Percentiles rank a stretch among this genome's conserved stretches.
Evolutionary conservation across 2,329 filamentous ascomycete species (phyloP).

Genomic region (Trichoderma atroviride): DNA sequence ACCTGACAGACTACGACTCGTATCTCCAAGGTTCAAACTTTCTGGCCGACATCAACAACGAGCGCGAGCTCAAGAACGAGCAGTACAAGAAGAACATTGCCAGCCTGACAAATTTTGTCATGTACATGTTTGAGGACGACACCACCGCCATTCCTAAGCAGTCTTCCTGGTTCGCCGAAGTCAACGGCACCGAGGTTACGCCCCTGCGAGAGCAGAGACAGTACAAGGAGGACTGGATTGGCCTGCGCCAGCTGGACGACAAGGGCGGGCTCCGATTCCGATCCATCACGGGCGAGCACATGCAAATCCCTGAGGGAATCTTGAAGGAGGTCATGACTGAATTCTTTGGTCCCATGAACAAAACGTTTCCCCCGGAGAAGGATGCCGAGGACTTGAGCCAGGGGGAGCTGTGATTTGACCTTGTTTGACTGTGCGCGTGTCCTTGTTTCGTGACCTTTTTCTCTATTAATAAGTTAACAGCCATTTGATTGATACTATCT

Average conservation of each 20-base stretch:
- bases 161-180: constrained; percentile 86
- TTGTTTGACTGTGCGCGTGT: neutral
- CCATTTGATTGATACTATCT: neutral
- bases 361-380: constrained; percentile 39
- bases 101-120: constrained; percentile 73
- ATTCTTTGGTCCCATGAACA: constrained; percentile 62
- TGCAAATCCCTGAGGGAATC: constrained; percentile 71
- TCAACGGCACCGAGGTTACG: constrained; percentile 70
- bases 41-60: constrained; percentile 95
- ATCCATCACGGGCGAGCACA: constrained; percentile 75
- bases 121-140: constrained; percentile 90
- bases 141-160: constrained; percentile 86
- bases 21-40: constrained; percentile 86
- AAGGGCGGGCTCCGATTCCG: constrained; percentile 78
- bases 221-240: constrained; percentile 93
- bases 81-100: constrained; percentile 73
- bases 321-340: constrained; percentile 67
- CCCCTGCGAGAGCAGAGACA: constrained; percentile 69
- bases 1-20: constrained; percentile 64
- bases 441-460: neutral
- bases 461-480: too few relatives aligned
- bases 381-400: constrained; percentile 7
- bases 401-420: constrained; percentile 42
- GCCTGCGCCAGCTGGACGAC: constrained; percentile 75
- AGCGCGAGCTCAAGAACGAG: constrained; percentile 72